Base-by-base conservation (phyloP, 495 filamentous ascomycete genomes). In the Usnea hakonensis region DNA sequence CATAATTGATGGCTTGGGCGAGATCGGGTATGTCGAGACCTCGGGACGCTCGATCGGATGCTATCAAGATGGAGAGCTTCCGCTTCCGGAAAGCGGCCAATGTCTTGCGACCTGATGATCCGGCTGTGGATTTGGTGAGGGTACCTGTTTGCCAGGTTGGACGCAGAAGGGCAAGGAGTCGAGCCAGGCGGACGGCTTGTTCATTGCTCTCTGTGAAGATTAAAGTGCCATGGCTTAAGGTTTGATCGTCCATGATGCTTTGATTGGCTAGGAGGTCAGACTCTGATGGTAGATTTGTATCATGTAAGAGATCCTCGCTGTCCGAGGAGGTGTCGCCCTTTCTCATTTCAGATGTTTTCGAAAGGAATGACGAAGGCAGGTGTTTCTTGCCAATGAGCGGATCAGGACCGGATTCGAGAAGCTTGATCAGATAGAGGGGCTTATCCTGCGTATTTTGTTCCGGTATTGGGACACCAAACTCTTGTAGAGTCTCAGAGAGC, bases 181-280 rank as follows among this genome's bases (percentile, higher is more conserved):
- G 87, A 3, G 86, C 82, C 17, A 98, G 82, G 48, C 94, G 87
- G 21, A 86, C 81, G 28, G 93, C 89, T 21, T 84, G 83, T 71
- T 95, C 90, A 68, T 90, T 96, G 58, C 85, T 90, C 61, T 89
- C 90, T 52, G 90, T 91, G 74, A 97, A 97, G 44, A 97, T 85
- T 30, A 98, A 78, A 16, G 63, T 68, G 28, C 68, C 63, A 19
- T 62, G 62, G 37, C 19, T 64, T 23, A 65, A 68, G 28, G 74
- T 71, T 16, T 69, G 63, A 3, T 70, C 70, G 5, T 53, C 62
- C 4, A 57, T 55, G 32, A 55, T 10, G 40, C 57, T 58, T n/a
- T 28, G 48, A 26, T 46, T 41, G 41, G 35, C 40, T 30, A 35
- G 38, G 35, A 54, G 17, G 14, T 61, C 54, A 26, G 55, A 55